Percentiles rank a stretch among this genome's conserved stretches.
These are phyloP conservation scores for Saitozyma sp. DNA, from an alignment of 768 basidiomycete genomes.

Conservation along the genomic window DNA sequence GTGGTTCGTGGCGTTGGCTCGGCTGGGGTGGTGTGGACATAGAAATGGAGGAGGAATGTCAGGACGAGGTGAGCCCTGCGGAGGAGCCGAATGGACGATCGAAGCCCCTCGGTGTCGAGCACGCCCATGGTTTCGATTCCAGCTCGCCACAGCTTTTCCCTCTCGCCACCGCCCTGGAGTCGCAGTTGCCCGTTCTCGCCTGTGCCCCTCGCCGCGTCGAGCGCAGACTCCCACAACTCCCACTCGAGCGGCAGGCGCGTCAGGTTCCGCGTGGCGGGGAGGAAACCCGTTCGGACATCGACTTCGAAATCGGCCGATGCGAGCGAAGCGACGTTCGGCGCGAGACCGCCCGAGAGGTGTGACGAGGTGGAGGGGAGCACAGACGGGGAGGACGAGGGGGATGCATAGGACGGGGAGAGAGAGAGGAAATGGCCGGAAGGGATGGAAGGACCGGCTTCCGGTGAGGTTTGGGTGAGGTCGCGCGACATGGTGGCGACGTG, in stretches of 20 bases:
- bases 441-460: constrained; percentile 10
- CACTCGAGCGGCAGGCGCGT: constrained; percentile 64
- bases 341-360: constrained; percentile 40
- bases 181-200: constrained; percentile 37
- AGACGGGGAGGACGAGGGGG: constrained; percentile 13
- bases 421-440: constrained; percentile 49
- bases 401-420: constrained; percentile 42
- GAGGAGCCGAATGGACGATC: constrained; percentile 62
- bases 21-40: constrained; percentile 62
- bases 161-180: constrained; percentile 32
- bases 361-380: constrained; percentile 26
- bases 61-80: constrained; percentile 87
- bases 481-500: constrained; percentile 11
- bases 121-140: constrained; percentile 72
- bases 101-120: constrained; percentile 62
- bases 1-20: constrained; percentile 34
- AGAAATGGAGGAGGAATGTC: constrained; percentile 85
- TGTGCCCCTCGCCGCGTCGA: constrained; percentile 56
- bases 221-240: constrained; percentile 69
- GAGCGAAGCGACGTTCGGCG: constrained; percentile 63
- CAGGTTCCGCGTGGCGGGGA: constrained; percentile 75
- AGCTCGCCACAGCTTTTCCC: constrained; percentile 65
- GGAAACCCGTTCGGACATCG: constrained; percentile 84
- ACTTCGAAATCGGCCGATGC: constrained; percentile 90
- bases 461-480: constrained; percentile 8